phyloP scores from a whole-genome alignment of 768 basidiomycete species.

The Suillus plorans region DNA sequence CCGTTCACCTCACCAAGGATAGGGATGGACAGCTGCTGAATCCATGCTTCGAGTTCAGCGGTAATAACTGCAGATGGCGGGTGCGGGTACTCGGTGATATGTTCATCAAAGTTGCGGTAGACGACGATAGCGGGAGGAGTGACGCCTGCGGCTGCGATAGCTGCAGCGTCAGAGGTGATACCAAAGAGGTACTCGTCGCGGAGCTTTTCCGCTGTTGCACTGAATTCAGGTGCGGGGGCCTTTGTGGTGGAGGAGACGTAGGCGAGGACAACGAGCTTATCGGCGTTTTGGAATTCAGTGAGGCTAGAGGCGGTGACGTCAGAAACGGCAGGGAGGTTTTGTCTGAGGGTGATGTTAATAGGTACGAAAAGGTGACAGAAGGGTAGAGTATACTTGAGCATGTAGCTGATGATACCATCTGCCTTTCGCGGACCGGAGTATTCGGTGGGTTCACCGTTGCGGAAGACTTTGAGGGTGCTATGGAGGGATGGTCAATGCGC shows the following conservation, averaged over 20 bases:
- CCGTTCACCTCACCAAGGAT: conserved; percentile 89
- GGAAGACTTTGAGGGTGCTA: conserved; percentile 91
- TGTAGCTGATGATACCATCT: conserved; percentile 95
- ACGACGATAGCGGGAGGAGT: conserved; percentile 84
- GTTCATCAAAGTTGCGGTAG: conserved; percentile 92
- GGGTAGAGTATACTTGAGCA: conserved; percentile 74
- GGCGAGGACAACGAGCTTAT: conserved; percentile 88
- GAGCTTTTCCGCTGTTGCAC: conserved; percentile 76
- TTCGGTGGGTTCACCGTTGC: conserved; percentile 74
- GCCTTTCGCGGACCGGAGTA: conserved; percentile 90
- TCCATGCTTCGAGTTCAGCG: conserved; percentile 72
- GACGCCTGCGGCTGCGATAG: conserved; percentile 68
- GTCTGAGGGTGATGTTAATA: conserved; percentile 45
- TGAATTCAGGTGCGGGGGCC: conserved; percentile 71
- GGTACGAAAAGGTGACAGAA: neutral
- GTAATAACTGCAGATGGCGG: conserved; percentile 51
- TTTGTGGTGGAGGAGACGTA: conserved; percentile 78
- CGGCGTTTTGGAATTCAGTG: conserved; percentile 81
- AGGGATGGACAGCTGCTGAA: conserved; percentile 83
- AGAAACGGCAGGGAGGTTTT: conserved; percentile 92
- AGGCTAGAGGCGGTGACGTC: conserved; percentile 74
- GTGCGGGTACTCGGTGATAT: conserved; percentile 64
- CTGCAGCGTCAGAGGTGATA: conserved; percentile 68
- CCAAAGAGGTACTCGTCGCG: conserved; percentile 96
- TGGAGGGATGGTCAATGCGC: neutral